Evolutionary conservation across 2,329 filamentous ascomycete species (phyloP), one percentile per base, ranked within the genome.

Genomic region (Hymenoscyphus repandus): DNA sequence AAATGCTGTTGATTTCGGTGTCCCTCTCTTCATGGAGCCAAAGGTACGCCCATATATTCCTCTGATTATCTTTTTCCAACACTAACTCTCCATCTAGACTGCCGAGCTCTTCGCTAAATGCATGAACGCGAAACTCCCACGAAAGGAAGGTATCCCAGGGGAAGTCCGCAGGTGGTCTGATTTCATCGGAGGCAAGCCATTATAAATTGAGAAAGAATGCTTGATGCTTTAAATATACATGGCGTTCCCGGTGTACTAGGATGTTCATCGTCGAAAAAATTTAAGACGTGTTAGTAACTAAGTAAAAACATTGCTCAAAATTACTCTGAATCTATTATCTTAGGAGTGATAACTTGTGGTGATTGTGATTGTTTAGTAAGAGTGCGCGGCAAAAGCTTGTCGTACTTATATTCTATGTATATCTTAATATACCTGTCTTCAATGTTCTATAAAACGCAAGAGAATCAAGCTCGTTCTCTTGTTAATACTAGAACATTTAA

Each of bases 1-100:
- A 68, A 99, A 99, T 67, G 93, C 93, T 27, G 93, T 99, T 50
- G 93, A 99, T 74, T 99, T 99, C 70, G 92, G 92, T 62, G 90
- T 97, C 31, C 93, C 93, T 44, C 77, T 99, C 50, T 97, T 99
- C 72, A 96, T 96, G 91, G 92, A 97, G 76, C 90, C 91, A 49
- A 92, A 93, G 85, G 90, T 95, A 76, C 74, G 82, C 13, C 17
- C 70, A 59, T 50, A 48, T 47, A 12, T 44, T 46, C 22, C 27
- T 17, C 10, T 41, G n/a, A 10, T 47, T 13, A 20, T 15, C 20
- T 30, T 39, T 41, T 13, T 13, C 27, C 6, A 32, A 18, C 6
- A 41, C 33, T 43, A 22, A 33, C 17, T 31, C n/a, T 15, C 37
- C 12, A 6, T 39, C 11, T 59, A 96, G 90, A 99, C 93, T 62